Conservation (phyloP, 179 eudicot species). For the Heliamphora pulchella region DNA sequence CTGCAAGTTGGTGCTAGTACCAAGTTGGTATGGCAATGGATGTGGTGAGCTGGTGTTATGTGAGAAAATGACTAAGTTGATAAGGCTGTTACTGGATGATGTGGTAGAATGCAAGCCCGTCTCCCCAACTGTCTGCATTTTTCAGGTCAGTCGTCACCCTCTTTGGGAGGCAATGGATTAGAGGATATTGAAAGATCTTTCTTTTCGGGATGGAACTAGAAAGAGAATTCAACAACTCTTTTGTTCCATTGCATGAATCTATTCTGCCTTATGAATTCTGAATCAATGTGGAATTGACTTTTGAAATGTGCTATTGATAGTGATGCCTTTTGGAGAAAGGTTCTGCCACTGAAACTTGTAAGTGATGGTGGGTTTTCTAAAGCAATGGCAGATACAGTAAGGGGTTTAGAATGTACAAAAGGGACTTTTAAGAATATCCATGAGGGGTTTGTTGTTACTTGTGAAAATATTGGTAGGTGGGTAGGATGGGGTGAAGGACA, state of each 20-base stretch:
- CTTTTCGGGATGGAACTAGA: background rate
- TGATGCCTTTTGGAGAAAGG: background rate
- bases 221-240: background rate
- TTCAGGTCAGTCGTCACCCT: constrained; percentile 3
- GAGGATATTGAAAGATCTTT: background rate
- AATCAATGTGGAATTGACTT: background rate
- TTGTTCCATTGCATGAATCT: background rate
- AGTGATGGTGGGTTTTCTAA: background rate
- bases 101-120: background rate
- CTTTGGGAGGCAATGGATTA: no score
- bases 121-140: background rate
- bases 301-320: background rate
- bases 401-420: no score
- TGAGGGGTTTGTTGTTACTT: background rate
- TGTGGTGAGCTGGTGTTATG: constrained; percentile 1
- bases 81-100: background rate
- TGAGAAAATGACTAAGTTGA: background rate
- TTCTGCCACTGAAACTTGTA: background rate
- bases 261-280: background rate
- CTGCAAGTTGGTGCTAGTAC: background rate
- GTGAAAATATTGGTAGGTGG: no score
- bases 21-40: constrained; percentile 3
- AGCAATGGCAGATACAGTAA: no score
- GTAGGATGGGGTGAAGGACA: background rate
- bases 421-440: background rate